Base-by-base conservation (phyloP, 495 filamentous ascomycete genomes). In the Filosporella fistucella region DNA sequence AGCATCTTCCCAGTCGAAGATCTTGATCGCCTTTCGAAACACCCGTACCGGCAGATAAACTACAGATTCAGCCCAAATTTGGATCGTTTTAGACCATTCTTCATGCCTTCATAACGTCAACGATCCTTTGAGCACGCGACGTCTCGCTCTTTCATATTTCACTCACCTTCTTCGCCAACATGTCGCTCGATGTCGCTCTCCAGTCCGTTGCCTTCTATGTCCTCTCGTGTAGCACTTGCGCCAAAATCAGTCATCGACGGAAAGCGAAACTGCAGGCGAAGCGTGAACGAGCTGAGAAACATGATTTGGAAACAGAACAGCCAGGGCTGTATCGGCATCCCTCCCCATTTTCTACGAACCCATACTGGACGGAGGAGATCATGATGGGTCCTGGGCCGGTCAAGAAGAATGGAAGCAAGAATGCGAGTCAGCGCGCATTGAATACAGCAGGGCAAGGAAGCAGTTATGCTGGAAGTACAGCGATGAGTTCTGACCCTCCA, bases 181-280 rank as follows among this genome's bases (percentile, higher is more conserved):
- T 81, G 76, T 78, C 77, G 45, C 70, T 76, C 46, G 61, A 62
- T 29, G 64, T 67, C 24, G 77, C 74, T 42, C 56, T 79, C 10
- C 89, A 93, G 68, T 95, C 89, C 13, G 88, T 86, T 47, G 68
- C 91, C 61, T 95, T 94, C 68, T 94, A 91, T 72, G 80, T 91
- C 55, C 75, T 81, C 47, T 85, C 86, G 40, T 95, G 89, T 65
- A 82, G 86, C 24, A 88, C 89, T 58, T 96, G 89, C 67, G 69
- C 78, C 43, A 75, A 81, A 44, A 67, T 79, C 47, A 67, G 68
- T 21, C 71, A 84, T 45, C 80, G 75, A 37, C 75, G 81, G 32
- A 83, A 82, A 62, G 71, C 82, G 43, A 79, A 75, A 61, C 76
- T 82, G 56, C 76, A 86, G 52, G 82, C 83, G 38, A 77, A 76